Percentiles rank a stretch among this genome's conserved stretches.
These are phyloP conservation scores for Aspergillus ellipticus DNA, from an alignment of 495 filamentous ascomycete genomes.

Conservation along the genomic window DNA sequence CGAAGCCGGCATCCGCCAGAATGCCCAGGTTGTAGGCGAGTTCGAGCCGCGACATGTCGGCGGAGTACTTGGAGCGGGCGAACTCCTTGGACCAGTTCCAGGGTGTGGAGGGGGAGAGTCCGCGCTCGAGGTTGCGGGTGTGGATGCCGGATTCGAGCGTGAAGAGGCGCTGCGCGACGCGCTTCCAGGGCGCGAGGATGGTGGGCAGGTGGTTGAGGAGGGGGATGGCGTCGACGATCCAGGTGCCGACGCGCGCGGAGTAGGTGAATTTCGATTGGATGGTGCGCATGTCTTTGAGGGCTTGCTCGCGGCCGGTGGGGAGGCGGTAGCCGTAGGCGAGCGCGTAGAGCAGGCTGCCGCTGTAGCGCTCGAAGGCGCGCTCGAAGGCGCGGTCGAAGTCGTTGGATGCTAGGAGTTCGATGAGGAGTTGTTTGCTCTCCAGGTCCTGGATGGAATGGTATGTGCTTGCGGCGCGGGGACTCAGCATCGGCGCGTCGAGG, in stretches of 20 bases:
- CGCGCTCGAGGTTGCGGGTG: conserved; percentile 11
- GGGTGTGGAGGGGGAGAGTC: neutral
- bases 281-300: conserved; percentile 6
- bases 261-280: conserved; percentile 15
- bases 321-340: conserved; percentile 30
- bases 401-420: conserved; percentile 18
- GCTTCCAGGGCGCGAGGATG: conserved; percentile 28
- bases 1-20: conserved; percentile 33
- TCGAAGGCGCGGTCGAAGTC: no score
- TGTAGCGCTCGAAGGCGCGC: conserved; percentile 18
- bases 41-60: conserved; percentile 22
- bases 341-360: conserved; percentile 19
- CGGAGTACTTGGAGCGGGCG: conserved; percentile 6
- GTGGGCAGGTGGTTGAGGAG: conserved; percentile 25
- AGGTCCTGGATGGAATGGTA: conserved; percentile 39
- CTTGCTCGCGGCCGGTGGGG: conserved; percentile 17
- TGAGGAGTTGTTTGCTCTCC: conserved; percentile 25
- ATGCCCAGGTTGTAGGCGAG: conserved; percentile 34
- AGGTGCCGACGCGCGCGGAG: conserved; percentile 17
- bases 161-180: conserved; percentile 2
- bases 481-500: conserved; percentile 24
- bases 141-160: conserved; percentile 14
- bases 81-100: conserved; percentile 29
- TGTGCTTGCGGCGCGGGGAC: conserved; percentile 29
- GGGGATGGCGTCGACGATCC: conserved; percentile 31